phyloP scores from a whole-genome alignment of 2,329 filamentous ascomycete genomes.

The Fusarium tanahbumbuense region DNA sequence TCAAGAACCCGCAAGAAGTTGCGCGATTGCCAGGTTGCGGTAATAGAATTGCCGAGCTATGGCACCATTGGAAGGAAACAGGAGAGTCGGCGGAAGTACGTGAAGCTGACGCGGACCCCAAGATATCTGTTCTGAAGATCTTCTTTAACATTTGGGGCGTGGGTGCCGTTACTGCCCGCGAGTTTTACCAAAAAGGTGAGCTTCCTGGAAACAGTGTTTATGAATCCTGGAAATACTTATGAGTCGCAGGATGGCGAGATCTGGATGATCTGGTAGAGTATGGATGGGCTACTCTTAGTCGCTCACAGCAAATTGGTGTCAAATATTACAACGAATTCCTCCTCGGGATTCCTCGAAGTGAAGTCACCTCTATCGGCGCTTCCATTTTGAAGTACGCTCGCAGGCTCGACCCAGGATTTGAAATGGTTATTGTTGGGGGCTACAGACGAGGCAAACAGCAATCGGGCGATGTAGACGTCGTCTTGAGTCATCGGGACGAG shows the following conservation, averaged over 20 bases:
- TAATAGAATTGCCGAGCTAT: slow-evolving; percentile 80
- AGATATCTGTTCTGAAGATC: slow-evolving; percentile 70
- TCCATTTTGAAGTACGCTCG: slow-evolving; percentile 76
- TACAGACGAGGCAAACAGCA: slow-evolving; percentile 81
- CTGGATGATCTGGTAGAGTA: slow-evolving; percentile 87
- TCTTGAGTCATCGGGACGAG: slow-evolving; percentile 83
- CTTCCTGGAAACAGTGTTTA: too few relatives aligned
- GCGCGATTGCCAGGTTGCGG: slow-evolving; percentile 81
- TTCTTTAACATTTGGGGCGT: slow-evolving; percentile 97
- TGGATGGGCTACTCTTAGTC: slow-evolving; percentile 79
- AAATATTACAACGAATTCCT: slow-evolving; percentile 93
- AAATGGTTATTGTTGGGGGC: slow-evolving; percentile 77
- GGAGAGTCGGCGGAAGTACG: slow-evolving; percentile 72
- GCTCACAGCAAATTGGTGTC: slow-evolving; percentile 91
- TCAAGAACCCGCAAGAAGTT: slow-evolving; percentile 60
- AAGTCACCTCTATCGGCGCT: slow-evolving; percentile 77
- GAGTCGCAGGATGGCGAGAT: slow-evolving; percentile 73
- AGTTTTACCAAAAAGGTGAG: slow-evolving; percentile 75
- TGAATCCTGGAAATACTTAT: too few relatives aligned
- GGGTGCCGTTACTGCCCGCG: slow-evolving; percentile 80
- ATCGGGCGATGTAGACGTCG: slow-evolving; percentile 86
- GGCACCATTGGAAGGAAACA: slow-evolving; percentile 75
- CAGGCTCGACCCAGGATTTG: slow-evolving; percentile 65
- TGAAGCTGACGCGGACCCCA: slow-evolving; percentile 72
- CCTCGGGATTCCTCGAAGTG: slow-evolving; percentile 74